phyloP scores from a whole-genome alignment of 345 rosid species.

The Salix viminalis region DNA sequence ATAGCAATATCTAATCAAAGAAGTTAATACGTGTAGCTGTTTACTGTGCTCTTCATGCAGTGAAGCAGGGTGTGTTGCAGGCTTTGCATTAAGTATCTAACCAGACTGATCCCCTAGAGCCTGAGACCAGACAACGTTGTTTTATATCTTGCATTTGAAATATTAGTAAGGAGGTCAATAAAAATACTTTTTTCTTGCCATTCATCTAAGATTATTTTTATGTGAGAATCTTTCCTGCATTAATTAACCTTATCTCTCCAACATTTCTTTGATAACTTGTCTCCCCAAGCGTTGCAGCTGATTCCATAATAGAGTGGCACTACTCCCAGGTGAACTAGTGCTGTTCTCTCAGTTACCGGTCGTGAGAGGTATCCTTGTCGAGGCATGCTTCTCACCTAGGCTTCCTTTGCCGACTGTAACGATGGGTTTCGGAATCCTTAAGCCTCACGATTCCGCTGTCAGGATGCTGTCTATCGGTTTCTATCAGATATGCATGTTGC shows the following conservation, averaged over 20 bases:
- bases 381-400: slow-evolving; percentile 56
- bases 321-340: slow-evolving; percentile 35
- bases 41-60: slow-evolving; percentile 61
- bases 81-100: slow-evolving; percentile 64
- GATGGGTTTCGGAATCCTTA: slow-evolving; percentile 23
- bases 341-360: slow-evolving; percentile 34
- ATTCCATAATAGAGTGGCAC: slow-evolving; percentile 36
- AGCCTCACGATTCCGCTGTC: slow-evolving; percentile 4
- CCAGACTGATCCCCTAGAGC: slow-evolving; percentile 53
- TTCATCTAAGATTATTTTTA: slow-evolving; percentile 21
- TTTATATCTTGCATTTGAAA: slow-evolving; percentile 47
- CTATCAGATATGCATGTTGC: background rate
- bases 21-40: slow-evolving; percentile 46
- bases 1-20: slow-evolving; percentile 20
- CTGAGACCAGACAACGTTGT: slow-evolving; percentile 39
- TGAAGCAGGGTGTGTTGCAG: slow-evolving; percentile 49
- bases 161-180: slow-evolving; percentile 38
- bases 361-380: slow-evolving; percentile 57
- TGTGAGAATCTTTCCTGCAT: slow-evolving; percentile 27
- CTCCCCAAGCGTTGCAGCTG: slow-evolving; percentile 43
- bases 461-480: slow-evolving; percentile 8
- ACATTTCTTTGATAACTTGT: slow-evolving; percentile 28
- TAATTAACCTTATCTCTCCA: slow-evolving; percentile 30
- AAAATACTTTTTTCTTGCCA: slow-evolving; percentile 13
- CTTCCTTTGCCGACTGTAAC: slow-evolving; percentile 30